A percentile compares a stretch with the other conserved stretches of the same genome.
These are phyloP conservation scores for Microdochium trichocladiopsis DNA, from an alignment of 2,329 filamentous ascomycete species.

Conservation along the genomic window DNA sequence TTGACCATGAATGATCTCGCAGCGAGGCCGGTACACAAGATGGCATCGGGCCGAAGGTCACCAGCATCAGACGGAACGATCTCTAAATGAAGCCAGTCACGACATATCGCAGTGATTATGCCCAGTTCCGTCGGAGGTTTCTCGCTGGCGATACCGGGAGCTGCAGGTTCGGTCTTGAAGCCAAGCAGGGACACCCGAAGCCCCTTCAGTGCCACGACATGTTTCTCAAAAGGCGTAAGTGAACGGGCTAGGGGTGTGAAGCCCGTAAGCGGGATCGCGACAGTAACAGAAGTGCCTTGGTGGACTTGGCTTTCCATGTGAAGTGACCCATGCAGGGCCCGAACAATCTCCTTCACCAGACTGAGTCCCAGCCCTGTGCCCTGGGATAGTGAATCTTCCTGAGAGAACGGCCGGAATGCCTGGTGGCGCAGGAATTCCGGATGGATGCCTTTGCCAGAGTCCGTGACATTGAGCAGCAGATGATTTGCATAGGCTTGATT, in stretches of 20 bases:
- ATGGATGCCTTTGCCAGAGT: constrained; percentile 61
- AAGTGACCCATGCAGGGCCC: constrained; percentile 50
- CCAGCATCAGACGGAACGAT: constrained; percentile 6
- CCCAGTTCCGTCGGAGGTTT: constrained; percentile 5
- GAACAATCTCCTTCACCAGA: constrained; percentile 54
- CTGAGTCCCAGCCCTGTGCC: constrained; percentile 60
- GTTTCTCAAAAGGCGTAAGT: background rate
- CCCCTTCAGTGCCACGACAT: constrained; percentile 19
- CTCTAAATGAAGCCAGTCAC: constrained; percentile 23
- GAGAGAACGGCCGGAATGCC: constrained; percentile 56
- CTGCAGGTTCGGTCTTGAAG: constrained; percentile 3
- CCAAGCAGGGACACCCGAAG: constrained; percentile 19
- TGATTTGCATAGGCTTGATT: constrained; percentile 5
- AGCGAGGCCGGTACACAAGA: constrained; percentile 12
- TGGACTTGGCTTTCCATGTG: constrained; percentile 38
- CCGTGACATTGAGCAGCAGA: constrained; percentile 42
- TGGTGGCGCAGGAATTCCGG: constrained; percentile 52
- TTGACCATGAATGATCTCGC: constrained; percentile 7
- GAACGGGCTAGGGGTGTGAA: background rate
- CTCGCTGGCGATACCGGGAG: background rate
- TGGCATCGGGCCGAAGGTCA: constrained; percentile 11
- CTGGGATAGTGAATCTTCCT: constrained; percentile 53
- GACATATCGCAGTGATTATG: constrained; percentile 18
- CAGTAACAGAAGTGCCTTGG: constrained; percentile 7
- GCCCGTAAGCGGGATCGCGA: constrained; percentile 4